Evolutionary conservation across 1,284 basidiomycete species (phyloP).

Genomic region (Hemileccinum hortonii): DNA sequence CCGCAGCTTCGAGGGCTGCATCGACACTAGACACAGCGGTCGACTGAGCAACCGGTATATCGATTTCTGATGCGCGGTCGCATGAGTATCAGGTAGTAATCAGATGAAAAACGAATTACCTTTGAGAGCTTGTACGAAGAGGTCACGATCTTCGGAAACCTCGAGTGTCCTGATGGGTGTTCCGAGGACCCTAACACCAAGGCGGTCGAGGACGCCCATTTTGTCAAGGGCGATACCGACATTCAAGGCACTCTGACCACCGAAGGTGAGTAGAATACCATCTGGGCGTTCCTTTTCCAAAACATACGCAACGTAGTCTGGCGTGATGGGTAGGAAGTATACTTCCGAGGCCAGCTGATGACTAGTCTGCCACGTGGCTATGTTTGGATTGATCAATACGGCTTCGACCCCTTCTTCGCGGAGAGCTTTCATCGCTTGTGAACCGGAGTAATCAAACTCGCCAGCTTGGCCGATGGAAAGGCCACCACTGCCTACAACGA

Average conservation of each 20-base stretch:
- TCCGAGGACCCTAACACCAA: constrained; percentile 94
- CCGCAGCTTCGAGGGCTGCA: constrained; percentile 89
- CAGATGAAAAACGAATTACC: constrained; percentile 46
- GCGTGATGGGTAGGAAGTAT: constrained; percentile 96
- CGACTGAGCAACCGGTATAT: constrained; percentile 96
- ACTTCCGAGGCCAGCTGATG: constrained; percentile 96
- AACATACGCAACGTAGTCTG: constrained; percentile 98
- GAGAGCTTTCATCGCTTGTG: constrained; percentile 98
- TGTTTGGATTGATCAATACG: constrained; percentile 96
- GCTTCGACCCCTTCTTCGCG: constrained; percentile 95
- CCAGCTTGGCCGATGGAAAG: constrained; percentile 98
- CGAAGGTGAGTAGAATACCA: constrained; percentile 96
- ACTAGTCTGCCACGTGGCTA: constrained; percentile 96
- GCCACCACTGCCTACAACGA: constrained; percentile 96
- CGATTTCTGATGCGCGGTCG: constrained; percentile 69
- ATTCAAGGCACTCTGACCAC: constrained; percentile 97
- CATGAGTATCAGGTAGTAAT: background rate
- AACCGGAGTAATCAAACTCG: constrained; percentile 99
- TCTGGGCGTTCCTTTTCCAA: constrained; percentile 98
- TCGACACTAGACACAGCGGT: constrained; percentile 97
- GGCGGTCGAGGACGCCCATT: constrained; percentile 95
- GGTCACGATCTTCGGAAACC: constrained; percentile 94
- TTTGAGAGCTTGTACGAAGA: constrained; percentile 97
- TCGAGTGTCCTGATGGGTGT: constrained; percentile 95
- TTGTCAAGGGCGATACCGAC: constrained; percentile 97